Percentiles rank a stretch among this genome's conserved stretches.
phyloP scores from a whole-genome alignment of 257 asterid species.

The Henckelia pumila region DNA sequence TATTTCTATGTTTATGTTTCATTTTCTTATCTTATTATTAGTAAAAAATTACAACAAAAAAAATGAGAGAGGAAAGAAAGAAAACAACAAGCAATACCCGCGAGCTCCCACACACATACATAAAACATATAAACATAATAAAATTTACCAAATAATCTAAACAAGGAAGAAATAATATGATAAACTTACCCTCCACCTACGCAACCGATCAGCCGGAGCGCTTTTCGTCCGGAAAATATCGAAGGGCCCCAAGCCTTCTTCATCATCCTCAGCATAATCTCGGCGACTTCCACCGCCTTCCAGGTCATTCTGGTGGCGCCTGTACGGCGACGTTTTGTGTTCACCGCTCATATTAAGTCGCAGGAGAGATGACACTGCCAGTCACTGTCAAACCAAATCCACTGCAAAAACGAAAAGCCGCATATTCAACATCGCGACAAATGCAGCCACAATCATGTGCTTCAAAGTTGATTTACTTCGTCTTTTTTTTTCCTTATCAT shows the following conservation, averaged over 20 bases:
- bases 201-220: constrained; percentile 72
- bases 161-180: not conserved
- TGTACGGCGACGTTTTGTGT: constrained; percentile 50
- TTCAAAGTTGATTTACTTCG: not conserved
- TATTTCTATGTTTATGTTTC: not conserved
- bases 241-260: constrained; percentile 55
- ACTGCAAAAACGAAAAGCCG: constrained; percentile 21
- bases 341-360: constrained; percentile 51
- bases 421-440: constrained; percentile 8
- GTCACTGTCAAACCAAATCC: constrained; percentile 22
- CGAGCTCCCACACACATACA: not conserved
- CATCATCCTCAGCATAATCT: constrained; percentile 40
- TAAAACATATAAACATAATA: not conserved
- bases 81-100: not conserved
- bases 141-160: not conserved
- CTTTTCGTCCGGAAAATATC: constrained; percentile 74
- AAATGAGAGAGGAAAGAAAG: not conserved
- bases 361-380: constrained; percentile 71
- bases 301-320: constrained; percentile 57
- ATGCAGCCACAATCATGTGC: not conserved
- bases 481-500: no score
- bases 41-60: not conserved
- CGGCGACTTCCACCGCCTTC: constrained; percentile 46
- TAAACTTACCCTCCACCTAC: constrained; percentile 80
- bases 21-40: no score